Conservation (phyloP, 805 yeast species). For the Candida vartiovaarae region DNA sequence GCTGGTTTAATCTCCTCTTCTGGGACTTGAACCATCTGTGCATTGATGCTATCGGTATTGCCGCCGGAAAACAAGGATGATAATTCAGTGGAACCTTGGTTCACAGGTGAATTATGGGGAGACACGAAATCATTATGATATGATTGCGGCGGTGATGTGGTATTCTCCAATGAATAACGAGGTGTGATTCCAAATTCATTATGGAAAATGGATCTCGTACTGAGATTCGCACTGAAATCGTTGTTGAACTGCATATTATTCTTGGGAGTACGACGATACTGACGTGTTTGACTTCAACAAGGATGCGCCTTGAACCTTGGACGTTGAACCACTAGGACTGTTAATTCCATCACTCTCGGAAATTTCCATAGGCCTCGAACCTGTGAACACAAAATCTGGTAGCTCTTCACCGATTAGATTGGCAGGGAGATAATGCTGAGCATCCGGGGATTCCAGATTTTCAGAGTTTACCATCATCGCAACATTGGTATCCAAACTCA, state of each 20-base stretch:
- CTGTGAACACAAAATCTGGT: slow-evolving; percentile 7
- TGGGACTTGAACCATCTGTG: background rate
- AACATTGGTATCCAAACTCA: slow-evolving; percentile 7
- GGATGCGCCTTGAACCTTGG: slow-evolving; percentile 3
- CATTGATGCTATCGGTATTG: slow-evolving; percentile 7
- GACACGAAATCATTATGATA: slow-evolving; percentile 17
- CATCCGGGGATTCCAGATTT: slow-evolving; percentile 26
- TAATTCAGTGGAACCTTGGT: slow-evolving; percentile 18
- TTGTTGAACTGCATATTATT: background rate
- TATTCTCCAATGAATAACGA: slow-evolving; percentile 10
- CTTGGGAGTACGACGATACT: slow-evolving; percentile 4
- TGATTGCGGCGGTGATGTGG: slow-evolving; percentile 16
- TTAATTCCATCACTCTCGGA: slow-evolving; percentile 3
- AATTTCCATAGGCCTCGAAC: background rate
- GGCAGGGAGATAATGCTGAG: slow-evolving; percentile 30
- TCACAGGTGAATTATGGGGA: slow-evolving; percentile 17
- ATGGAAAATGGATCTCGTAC: slow-evolving; percentile 15
- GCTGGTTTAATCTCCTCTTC: background rate
- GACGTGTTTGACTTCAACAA: background rate
- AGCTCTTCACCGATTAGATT: slow-evolving; percentile 24
- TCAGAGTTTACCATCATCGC: slow-evolving; percentile 3
- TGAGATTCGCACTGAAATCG: slow-evolving; percentile 12
- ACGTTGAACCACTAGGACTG: slow-evolving; percentile 5
- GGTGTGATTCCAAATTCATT: slow-evolving; percentile 13
- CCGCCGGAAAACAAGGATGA: slow-evolving; percentile 19